Evolutionary conservation across 2,329 filamentous ascomycete species (phyloP).

Genomic region (Sclerotinia nivalis): DNA sequence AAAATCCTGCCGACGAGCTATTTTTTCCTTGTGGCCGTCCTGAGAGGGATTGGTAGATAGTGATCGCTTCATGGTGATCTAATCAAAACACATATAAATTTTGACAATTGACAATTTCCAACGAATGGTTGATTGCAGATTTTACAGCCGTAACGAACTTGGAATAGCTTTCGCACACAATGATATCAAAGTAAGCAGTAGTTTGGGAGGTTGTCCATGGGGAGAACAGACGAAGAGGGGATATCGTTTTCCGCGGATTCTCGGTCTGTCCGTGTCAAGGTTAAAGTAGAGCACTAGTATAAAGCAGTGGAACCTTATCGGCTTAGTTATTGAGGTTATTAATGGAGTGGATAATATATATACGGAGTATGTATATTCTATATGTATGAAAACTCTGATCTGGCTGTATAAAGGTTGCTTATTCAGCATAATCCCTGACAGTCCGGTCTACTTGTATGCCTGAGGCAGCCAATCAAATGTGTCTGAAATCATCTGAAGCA

Average conservation of each 20-base stretch:
- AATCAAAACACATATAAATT: no score
- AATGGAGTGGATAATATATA: no score
- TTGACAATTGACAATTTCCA: neutral
- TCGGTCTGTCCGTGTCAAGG: neutral
- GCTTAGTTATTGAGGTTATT: no score
- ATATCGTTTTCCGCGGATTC: neutral
- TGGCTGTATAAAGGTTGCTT: no score
- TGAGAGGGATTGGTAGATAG: neutral
- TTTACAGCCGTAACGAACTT: no score
- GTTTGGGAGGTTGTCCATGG: neutral
- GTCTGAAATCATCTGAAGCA: no score
- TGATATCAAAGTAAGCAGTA: neutral
- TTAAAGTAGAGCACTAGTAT: no score
- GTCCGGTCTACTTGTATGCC: no score
- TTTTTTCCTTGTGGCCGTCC: slow-evolving; percentile 3
- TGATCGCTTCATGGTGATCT: slow-evolving; percentile 13
- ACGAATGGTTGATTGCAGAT: neutral
- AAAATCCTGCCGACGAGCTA: slow-evolving; percentile 33
- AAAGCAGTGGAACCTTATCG: no score
- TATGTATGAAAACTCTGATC: no score
- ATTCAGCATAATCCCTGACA: no score
- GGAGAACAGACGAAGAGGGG: neutral
- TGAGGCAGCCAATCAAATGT: neutral
- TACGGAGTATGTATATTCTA: no score
- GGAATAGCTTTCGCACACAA: neutral